Evolutionary conservation across 2,329 filamentous ascomycete genomes (phyloP), one percentile per base, ranked within the genome.

Genomic region (Colletotrichum lupini): DNA sequence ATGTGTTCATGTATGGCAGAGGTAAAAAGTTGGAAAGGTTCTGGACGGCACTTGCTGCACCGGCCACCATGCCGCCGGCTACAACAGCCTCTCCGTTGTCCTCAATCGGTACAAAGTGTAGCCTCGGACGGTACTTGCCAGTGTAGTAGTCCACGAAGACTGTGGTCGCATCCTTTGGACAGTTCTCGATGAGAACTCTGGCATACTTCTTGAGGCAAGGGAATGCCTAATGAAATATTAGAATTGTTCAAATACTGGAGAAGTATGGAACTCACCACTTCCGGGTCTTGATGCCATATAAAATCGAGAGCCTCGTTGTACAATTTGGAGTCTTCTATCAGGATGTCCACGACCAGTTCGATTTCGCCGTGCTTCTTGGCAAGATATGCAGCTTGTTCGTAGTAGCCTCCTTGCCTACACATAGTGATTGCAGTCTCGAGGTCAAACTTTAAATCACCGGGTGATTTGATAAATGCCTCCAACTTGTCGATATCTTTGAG

Each of bases 351-450:
- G 1, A 99, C 97, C 73, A 98, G 86, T 71, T 98, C 95, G 75
- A 95, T 94, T 81, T 99, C 97, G 6, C 94, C 93, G 79, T 99
- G 95, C 81, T 98, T 96, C 72, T 95, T 94, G 7, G 97, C 97
- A 49, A 99, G 88, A 78, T 97, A 99, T 4, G 96, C 97, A 16
- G 97, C 97, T 85, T 99, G 97, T 73, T 98, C 95, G 78, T 93
- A 97, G 82, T 99, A 99, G 1, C 97, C 96, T 12, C 96, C 97
- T 84, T 99, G 97, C 32, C 97, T 91, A 80, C 97, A 99, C 95
- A 99, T 98, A 2, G 93, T 91, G 75, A 99, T 99, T 16, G 97
- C 97, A 1, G 97, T 99, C 77, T 99, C 97, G 3, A 98, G 87
- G 81, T 99, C 97, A 79, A 99, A 99, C 79, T 97, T 98, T 55